These are phyloP conservation scores for Ustilago vetiveriae DNA, from an alignment of 1,284 basidiomycete species.

Conservation along the genomic window DNA sequence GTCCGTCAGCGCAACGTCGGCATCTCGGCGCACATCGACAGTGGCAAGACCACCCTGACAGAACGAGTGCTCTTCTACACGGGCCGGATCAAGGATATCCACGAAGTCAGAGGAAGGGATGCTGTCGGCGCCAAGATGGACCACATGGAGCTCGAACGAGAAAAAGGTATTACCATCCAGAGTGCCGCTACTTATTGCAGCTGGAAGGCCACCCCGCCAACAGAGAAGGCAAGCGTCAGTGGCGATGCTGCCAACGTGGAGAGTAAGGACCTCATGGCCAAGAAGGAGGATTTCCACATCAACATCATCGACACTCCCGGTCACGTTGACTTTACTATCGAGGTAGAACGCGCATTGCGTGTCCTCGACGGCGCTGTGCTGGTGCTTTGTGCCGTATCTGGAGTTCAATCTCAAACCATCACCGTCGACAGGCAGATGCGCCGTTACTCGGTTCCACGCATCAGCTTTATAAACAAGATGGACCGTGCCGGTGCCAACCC, in stretches of 20 bases:
- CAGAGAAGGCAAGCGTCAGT: slow-evolving; percentile 66
- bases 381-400: slow-evolving; percentile 94
- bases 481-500: slow-evolving; percentile 97
- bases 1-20: slow-evolving; percentile 69
- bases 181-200: slow-evolving; percentile 98
- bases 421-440: slow-evolving; percentile 99
- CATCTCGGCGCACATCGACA: slow-evolving; percentile 74
- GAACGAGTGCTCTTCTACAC: slow-evolving; percentile 97
- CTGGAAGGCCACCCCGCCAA: slow-evolving; percentile 78
- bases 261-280: slow-evolving; percentile 42
- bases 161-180: slow-evolving; percentile 99
- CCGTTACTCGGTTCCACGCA: slow-evolving; percentile 88
- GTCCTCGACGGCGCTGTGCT: slow-evolving; percentile 96
- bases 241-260: slow-evolving; percentile 58
- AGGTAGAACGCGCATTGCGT: slow-evolving; percentile 94
- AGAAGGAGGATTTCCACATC: slow-evolving; percentile 82
- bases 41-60: slow-evolving; percentile 98
- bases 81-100: slow-evolving; percentile 92
- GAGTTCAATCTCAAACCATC: slow-evolving; percentile 97
- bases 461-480: slow-evolving; percentile 99
- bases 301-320: slow-evolving; percentile 99
- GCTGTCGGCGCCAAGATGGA: slow-evolving; percentile 99
- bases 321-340: slow-evolving; percentile 99
- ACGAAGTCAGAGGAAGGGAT: slow-evolving; percentile 95
- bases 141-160: slow-evolving; percentile 97